Percentiles rank a stretch among this genome's conserved stretches.
Evolutionary conservation across 1,284 basidiomycete species (phyloP).

Genomic region (Hortiboletus rubellus): DNA sequence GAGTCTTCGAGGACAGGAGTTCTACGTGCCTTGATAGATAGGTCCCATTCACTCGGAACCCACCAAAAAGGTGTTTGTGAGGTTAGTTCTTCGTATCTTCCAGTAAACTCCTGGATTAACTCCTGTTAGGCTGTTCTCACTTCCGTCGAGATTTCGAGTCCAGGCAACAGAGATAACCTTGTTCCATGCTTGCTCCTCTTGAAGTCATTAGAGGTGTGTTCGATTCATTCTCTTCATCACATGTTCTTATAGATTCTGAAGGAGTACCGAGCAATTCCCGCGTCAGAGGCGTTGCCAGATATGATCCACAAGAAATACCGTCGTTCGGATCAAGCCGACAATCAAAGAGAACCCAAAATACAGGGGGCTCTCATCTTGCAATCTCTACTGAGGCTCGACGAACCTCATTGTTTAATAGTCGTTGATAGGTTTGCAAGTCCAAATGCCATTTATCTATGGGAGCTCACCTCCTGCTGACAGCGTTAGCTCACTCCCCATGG

Average conservation of each 20-base stretch:
- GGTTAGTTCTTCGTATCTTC: constrained; percentile 37
- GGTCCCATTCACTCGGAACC: constrained; percentile 50
- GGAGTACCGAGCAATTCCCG: constrained; percentile 37
- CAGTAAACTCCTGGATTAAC: constrained; percentile 1
- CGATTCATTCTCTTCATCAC: not conserved
- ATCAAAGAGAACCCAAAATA: constrained; percentile 62
- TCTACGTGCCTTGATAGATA: constrained; percentile 70
- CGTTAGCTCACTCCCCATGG: constrained; percentile 56
- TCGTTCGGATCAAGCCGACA: constrained; percentile 28
- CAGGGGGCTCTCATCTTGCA: constrained; percentile 88
- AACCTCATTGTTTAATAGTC: constrained; percentile 65
- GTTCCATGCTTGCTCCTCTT: constrained; percentile 68
- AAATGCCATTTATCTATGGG: constrained; percentile 2
- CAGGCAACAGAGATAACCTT: constrained; percentile 48
- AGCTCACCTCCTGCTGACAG: constrained; percentile 40
- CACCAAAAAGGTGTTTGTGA: constrained; percentile 47
- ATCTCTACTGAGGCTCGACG: constrained; percentile 67
- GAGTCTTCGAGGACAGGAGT: constrained; percentile 64
- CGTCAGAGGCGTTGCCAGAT: constrained; percentile 12
- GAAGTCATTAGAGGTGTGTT: constrained; percentile 54
- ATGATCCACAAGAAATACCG: constrained; percentile 15
- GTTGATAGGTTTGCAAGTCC: constrained; percentile 58
- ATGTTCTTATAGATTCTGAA: constrained; percentile 23
- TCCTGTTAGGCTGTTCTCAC: constrained; percentile 53
- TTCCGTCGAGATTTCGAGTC: constrained; percentile 57